These are phyloP conservation scores for Chaetoceros muelleri DNA, from an alignment of 108 stramenopile genomes.

Conservation along the genomic window DNA sequence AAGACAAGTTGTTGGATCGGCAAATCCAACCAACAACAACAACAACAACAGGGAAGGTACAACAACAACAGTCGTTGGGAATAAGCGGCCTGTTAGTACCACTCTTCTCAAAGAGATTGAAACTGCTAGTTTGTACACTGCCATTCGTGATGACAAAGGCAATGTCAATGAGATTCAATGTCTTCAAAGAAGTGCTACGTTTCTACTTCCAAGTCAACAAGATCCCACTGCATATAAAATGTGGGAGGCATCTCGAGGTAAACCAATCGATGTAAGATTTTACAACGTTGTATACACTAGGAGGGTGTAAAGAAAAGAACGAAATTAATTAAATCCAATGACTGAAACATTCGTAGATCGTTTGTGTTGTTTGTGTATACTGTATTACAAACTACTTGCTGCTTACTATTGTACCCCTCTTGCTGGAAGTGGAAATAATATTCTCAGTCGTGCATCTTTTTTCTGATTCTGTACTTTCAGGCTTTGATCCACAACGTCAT, in stretches of 20 bases:
- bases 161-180: slow-evolving; percentile 28
- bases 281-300: slow-evolving; percentile 61
- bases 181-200: slow-evolving; percentile 63
- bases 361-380: no score
- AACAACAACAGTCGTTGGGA: slow-evolving; percentile 1
- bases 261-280: slow-evolving; percentile 64
- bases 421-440: no score
- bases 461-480: no score
- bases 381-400: no score
- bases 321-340: no score
- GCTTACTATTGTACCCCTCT: no score
- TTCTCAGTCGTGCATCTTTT: no score
- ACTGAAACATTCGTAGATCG: no score
- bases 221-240: slow-evolving; percentile 54
- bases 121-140: slow-evolving; percentile 59
- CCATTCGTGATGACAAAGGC: slow-evolving; percentile 16
- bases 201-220: slow-evolving; percentile 60
- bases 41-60: no score
- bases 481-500: no score
- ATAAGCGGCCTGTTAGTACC: slow-evolving; percentile 7
- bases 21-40: not conserved
- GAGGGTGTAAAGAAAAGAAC: not conserved
- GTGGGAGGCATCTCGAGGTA: slow-evolving; percentile 61
- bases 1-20: slow-evolving; percentile 56
- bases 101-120: slow-evolving; percentile 71